These are phyloP conservation scores for Chimonanthus praecox DNA, from an alignment of 164 flowering plant species.

Conservation along the genomic window DNA sequence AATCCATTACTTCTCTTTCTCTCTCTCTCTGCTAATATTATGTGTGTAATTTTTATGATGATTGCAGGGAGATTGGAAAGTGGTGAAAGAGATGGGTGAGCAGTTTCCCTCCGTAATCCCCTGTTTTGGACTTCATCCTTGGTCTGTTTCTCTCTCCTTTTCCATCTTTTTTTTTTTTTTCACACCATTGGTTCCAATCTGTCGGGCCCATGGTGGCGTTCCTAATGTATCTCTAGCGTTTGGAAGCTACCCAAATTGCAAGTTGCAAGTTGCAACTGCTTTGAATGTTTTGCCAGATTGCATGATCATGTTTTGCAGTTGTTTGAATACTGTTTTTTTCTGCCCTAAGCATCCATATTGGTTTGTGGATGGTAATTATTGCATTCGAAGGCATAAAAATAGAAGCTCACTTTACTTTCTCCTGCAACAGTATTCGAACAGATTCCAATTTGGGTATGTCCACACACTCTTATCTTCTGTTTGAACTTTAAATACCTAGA, in stretches of 20 bases:
- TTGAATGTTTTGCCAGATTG: background rate
- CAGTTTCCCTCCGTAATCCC: constrained; percentile 60
- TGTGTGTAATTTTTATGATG: background rate
- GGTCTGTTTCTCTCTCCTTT: constrained; percentile 26
- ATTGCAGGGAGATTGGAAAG: constrained; percentile 68
- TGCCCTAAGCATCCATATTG: background rate
- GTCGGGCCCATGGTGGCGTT: background rate
- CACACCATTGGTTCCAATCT: background rate
- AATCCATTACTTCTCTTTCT: background rate
- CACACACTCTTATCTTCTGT: background rate
- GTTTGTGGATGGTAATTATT: no score
- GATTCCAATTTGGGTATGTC: background rate
- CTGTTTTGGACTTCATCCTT: constrained; percentile 89
- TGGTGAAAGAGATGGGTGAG: constrained; percentile 74
- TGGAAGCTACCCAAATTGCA: background rate
- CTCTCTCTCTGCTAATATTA: background rate
- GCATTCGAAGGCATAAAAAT: background rate
- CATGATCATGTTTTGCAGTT: background rate
- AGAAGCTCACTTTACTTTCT: no score
- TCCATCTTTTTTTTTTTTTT: background rate
- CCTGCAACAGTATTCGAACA: no score
- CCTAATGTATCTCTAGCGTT: background rate
- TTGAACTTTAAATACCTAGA: no score
- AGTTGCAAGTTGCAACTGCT: background rate
- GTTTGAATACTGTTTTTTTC: background rate